Evolutionary conservation across 129 eudicot genomes (phyloP).

Genomic region (Logfia minima): DNA sequence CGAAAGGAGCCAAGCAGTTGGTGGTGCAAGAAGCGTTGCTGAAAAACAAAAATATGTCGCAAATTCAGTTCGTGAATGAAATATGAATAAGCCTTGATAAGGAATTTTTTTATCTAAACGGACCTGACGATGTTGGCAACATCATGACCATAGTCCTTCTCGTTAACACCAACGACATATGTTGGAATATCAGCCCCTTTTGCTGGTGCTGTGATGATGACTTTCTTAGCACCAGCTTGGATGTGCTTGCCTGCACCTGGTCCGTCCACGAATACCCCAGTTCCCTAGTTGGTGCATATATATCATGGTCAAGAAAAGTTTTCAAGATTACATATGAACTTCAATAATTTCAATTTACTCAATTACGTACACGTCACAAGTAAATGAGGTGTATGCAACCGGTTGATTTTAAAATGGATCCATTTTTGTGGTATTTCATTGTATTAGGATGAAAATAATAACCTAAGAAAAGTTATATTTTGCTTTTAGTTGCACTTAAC

Average conservation of each 20-base stretch:
- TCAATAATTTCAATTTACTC: not conserved
- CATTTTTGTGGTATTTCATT: too few relatives aligned
- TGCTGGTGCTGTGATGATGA: slow-evolving; percentile 93
- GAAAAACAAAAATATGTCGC: slow-evolving; percentile 15
- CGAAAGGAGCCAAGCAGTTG: slow-evolving; percentile 97
- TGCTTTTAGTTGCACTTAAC: too few relatives aligned
- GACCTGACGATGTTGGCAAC: slow-evolving; percentile 81
- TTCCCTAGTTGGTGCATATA: slow-evolving; percentile 51
- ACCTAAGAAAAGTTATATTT: too few relatives aligned
- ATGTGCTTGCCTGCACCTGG: slow-evolving; percentile 99
- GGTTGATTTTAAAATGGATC: too few relatives aligned
- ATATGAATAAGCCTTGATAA: not conserved
- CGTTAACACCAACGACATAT: slow-evolving; percentile 93
- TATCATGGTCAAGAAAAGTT: not conserved
- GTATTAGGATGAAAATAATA: too few relatives aligned
- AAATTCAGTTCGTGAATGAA: not conserved
- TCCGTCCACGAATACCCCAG: slow-evolving; percentile 96
- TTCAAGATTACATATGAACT: not conserved
- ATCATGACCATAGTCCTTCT: slow-evolving; percentile 56
- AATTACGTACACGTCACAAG: not conserved
- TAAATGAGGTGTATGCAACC: not conserved
- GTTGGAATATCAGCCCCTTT: slow-evolving; percentile 98
- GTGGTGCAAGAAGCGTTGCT: slow-evolving; percentile 99
- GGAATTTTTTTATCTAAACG: slow-evolving; percentile 6
- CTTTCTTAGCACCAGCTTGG: slow-evolving; percentile 98